A percentile compares a stretch with the other conserved stretches of the same genome.
Evolutionary conservation across 1,139 yeast genomes (phyloP).

Genomic region (Kluyveromyces marxianus): DNA sequence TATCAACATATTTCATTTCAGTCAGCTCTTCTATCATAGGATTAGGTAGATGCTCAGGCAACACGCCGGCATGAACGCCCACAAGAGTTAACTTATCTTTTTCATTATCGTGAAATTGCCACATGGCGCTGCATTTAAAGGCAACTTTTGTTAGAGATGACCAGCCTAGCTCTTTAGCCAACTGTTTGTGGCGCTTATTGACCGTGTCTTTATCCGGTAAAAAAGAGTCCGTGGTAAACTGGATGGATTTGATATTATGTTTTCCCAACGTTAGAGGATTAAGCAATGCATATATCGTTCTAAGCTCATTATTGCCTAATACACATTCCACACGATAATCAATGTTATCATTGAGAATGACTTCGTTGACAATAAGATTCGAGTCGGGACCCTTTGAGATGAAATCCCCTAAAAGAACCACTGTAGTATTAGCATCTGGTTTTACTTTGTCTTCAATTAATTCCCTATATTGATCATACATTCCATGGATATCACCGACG

Average conservation of each 20-base stretch:
- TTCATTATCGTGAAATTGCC: constrained; percentile 8
- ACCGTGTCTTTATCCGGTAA: constrained; percentile 17
- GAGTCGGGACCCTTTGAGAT: constrained; percentile 80
- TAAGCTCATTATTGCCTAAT: constrained; percentile 80
- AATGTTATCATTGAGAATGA: constrained; percentile 39
- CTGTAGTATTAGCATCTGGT: constrained; percentile 13
- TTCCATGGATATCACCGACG: constrained; percentile 89
- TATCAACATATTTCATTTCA: constrained; percentile 27
- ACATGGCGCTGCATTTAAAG: constrained; percentile 16
- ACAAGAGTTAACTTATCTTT: constrained; percentile 6
- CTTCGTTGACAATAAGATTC: constrained; percentile 56
- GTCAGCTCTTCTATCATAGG: constrained; percentile 18
- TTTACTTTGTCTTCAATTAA: constrained; percentile 59
- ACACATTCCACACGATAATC: constrained; percentile 52
- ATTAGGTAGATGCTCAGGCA: constrained; percentile 20
- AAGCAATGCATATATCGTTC: constrained; percentile 26
- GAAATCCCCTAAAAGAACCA: constrained; percentile 68
- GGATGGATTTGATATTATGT: constrained; percentile 8
- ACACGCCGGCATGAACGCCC: constrained; percentile 27
- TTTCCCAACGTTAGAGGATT: constrained; percentile 10
- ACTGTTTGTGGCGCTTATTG: constrained; percentile 14
- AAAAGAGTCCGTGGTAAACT: constrained; percentile 13
- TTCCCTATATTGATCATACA: constrained; percentile 44
- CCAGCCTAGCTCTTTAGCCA: constrained; percentile 20
- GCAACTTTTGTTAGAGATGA: constrained; percentile 16